Evolutionary conservation across 306 rosid species (phyloP), one percentile per base, ranked within the genome.

Genomic region (Quercus dentata): DNA sequence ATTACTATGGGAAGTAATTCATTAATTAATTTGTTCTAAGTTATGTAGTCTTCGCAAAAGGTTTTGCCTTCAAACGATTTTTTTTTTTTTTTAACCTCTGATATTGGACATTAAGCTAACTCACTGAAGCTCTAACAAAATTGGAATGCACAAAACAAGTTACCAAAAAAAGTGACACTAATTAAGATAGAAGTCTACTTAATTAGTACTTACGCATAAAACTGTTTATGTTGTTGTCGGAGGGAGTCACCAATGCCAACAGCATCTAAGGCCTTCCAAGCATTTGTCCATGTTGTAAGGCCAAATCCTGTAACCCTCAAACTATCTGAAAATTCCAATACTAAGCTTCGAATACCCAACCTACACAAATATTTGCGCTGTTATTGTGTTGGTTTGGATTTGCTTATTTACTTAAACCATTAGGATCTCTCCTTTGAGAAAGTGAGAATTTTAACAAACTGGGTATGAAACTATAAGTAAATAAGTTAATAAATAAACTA

Each of bases 211-310:
- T 38, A 38, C 46, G 11, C 85, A n/a, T 23, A 4, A 72, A 94
- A 76, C 15, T 5, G 80, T 0, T 46, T 21, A 56, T 94, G 95
- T 31, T 82, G 81, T 8, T 33, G 81, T 33, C 95, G 89, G 12
- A 94, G 94, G 61, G 79, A 31, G 69, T 79, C 78, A 20, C 86
- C 91, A 59, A 87, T 33, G 69, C 91, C 96, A 69, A 89, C 38
- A 31, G 89, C 94, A 57, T 94, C 96, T 79, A 94, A 87, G 4
- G 92, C 97, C 74, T 74, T 90, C 97, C 97, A 94, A 61, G 82
- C 98, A 83, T 94, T 92, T 1, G 81, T 68, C 93, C 92, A 94
- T 31, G 38, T 23, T 13, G 76, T 0, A 3, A 94, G 44, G 21
- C 90, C 91, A 88, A 80, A 92, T 0, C 98, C 97, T 20, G 92